phyloP scores from a whole-genome alignment of 768 basidiomycete species.

The Xerocomus spinulosus region DNA sequence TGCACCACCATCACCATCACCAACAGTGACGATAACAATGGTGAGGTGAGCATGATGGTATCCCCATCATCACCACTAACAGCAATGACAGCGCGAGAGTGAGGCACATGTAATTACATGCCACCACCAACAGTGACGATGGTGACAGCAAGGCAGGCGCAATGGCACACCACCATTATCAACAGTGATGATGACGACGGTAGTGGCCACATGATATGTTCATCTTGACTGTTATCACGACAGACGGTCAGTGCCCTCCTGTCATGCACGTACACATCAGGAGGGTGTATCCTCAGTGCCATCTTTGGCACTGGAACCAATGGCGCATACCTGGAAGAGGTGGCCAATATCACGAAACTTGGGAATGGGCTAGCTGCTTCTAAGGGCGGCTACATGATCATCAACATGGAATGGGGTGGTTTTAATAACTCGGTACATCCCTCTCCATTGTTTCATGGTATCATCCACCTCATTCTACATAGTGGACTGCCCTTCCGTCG shows the following conservation, averaged over 20 bases:
- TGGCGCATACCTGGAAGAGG: constrained; percentile 91
- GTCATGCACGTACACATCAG: constrained; percentile 89
- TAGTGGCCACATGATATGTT: no score
- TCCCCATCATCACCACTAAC: no score
- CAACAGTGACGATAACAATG: no score
- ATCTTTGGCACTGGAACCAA: constrained; percentile 99
- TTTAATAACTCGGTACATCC: constrained; percentile 87
- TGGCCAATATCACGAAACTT: constrained; percentile 82
- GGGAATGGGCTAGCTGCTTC: constrained; percentile 55
- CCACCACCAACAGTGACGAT: no score
- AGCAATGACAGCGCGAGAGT: no score
- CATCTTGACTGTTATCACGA: no score
- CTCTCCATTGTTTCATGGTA: neutral
- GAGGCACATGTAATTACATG: no score
- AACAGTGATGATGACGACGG: no score
- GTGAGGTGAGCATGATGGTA: no score
- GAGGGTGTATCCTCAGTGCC: constrained; percentile 81
- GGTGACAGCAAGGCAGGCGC: no score
- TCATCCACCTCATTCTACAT: neutral
- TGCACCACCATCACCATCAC: no score
- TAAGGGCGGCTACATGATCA: constrained; percentile 78
- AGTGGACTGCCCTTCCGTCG: constrained; percentile 80
- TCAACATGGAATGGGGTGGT: constrained; percentile 98
- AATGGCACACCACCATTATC: no score
- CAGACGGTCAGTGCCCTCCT: constrained; percentile 97